phyloP scores from a whole-genome alignment of 345 rosid genomes.

The Adansonia digitata region DNA sequence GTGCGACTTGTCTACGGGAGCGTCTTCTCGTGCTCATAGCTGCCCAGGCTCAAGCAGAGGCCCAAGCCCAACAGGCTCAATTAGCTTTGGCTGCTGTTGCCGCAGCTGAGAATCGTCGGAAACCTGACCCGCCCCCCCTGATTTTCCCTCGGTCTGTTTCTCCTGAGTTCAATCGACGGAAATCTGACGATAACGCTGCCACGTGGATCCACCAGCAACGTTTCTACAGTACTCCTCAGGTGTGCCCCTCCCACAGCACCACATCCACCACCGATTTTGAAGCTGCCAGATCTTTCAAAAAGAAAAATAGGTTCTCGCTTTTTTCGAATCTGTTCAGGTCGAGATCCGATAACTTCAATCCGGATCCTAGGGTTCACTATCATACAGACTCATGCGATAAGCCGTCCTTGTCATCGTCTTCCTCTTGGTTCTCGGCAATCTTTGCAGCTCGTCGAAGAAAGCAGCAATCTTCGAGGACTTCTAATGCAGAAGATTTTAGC shows the following conservation, averaged over 20 bases:
- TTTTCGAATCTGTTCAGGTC: constrained; percentile 52
- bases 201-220: constrained; percentile 23
- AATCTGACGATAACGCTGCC: constrained; percentile 40
- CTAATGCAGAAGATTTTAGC: constrained; percentile 29
- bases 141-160: constrained; percentile 80
- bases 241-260: constrained; percentile 32
- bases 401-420: constrained; percentile 32
- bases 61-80: constrained; percentile 20
- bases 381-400: constrained; percentile 27
- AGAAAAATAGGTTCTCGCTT: constrained; percentile 41
- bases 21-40: constrained; percentile 50
- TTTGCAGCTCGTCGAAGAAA: constrained; percentile 39
- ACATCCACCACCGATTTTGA: constrained; percentile 25
- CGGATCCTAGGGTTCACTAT: constrained; percentile 35
- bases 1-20: constrained; percentile 89
- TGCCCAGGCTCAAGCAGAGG: constrained; percentile 39
- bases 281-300: constrained; percentile 18
- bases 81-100: constrained; percentile 3
- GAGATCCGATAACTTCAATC: constrained; percentile 56
- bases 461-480: constrained; percentile 29
- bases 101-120: constrained; percentile 19
- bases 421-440: constrained; percentile 55
- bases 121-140: constrained; percentile 38
- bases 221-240: constrained; percentile 75
- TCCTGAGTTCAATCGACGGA: constrained; percentile 61